phyloP scores from a whole-genome alignment of 75 land plant genomes.

The Pinus taeda region DNA sequence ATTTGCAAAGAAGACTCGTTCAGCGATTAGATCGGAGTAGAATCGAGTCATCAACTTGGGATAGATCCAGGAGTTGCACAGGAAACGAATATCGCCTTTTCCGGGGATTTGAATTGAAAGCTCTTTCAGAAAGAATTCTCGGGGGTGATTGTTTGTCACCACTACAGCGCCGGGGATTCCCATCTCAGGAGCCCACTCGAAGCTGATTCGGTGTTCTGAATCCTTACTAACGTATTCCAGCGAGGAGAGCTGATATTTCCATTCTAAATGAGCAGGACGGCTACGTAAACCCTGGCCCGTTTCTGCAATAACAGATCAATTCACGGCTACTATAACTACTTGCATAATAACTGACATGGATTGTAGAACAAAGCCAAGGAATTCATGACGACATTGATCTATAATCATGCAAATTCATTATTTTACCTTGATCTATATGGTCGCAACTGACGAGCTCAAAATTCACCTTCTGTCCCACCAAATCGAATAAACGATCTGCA shows the following conservation, averaged over 20 bases:
- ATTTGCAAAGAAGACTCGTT: constrained; percentile 23
- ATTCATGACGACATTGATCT: not conserved
- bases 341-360: not conserved
- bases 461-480: not conserved
- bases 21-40: not conserved
- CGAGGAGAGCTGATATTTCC: not conserved
- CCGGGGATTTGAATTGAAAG: constrained; percentile 12
- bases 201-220: not conserved
- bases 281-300: constrained; percentile 10
- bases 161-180: constrained; percentile 36
- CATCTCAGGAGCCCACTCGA: constrained; percentile 12
- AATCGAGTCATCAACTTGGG: not conserved
- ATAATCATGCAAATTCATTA: not conserved
- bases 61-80: constrained; percentile 27
- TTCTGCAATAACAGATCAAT: constrained; percentile 3
- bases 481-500: not conserved
- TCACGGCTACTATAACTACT: not conserved
- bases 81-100: constrained; percentile 1
- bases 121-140: constrained; percentile 23
- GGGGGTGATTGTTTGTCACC: constrained; percentile 20
- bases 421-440: not conserved
- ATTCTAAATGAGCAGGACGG: constrained; percentile 1
- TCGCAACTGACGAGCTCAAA: not conserved
- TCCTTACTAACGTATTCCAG: not conserved
- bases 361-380: not conserved